phyloP scores from a whole-genome alignment of 1,139 yeast species.

The Candida tropicalis region DNA sequence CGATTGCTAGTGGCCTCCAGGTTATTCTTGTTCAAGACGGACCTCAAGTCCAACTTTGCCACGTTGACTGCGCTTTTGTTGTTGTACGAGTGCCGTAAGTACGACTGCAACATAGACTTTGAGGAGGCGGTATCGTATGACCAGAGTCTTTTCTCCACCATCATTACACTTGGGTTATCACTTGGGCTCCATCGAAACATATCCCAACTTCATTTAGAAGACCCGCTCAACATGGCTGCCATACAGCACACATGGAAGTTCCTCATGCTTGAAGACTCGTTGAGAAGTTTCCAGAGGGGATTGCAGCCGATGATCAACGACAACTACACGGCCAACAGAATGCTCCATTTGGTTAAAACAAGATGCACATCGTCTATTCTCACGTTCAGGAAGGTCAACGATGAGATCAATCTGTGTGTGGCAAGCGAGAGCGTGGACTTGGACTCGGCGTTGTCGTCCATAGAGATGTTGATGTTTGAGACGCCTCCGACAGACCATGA shows the following conservation, averaged over 20 bases:
- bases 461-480: not conserved
- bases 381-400: slow-evolving; percentile 4
- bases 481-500: not conserved
- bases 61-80: slow-evolving; percentile 2
- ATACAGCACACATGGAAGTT: slow-evolving; percentile 5
- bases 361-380: not conserved
- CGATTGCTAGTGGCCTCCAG: slow-evolving; percentile 1
- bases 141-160: slow-evolving; percentile 5
- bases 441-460: not conserved
- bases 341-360: not conserved
- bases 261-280: slow-evolving; percentile 4
- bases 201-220: not conserved
- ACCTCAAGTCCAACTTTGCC: slow-evolving; percentile 1
- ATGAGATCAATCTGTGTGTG: slow-evolving; percentile 4
- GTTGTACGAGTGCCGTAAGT: slow-evolving; percentile 5
- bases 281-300: slow-evolving; percentile 8
- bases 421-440: not conserved
- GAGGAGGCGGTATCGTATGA: slow-evolving; percentile 6
- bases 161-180: not conserved
- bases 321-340: slow-evolving; percentile 1
- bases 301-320: slow-evolving; percentile 7
- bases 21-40: not conserved
- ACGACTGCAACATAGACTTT: slow-evolving; percentile 7
- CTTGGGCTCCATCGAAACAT: slow-evolving; percentile 4
- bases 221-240: not conserved